These are phyloP conservation scores for Chlamydomonas sp. DNA, from an alignment of 139 green algal genomes.

Conservation along the genomic window DNA sequence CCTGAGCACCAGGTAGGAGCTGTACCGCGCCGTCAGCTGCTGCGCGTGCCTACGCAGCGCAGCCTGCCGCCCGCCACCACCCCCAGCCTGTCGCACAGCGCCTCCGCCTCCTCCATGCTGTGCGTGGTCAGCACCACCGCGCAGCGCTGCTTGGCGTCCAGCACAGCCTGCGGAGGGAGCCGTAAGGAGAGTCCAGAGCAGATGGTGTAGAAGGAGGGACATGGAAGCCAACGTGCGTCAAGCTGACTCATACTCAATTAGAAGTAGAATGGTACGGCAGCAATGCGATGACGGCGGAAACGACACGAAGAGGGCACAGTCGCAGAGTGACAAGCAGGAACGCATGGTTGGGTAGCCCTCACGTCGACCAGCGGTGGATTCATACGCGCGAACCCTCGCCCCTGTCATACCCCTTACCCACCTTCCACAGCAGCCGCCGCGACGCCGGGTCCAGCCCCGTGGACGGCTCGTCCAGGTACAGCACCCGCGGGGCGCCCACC, in stretches of 20 bases:
- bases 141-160: constrained; percentile 60
- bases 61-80: constrained; percentile 88
- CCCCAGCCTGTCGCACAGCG: constrained; percentile 84
- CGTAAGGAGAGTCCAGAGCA: too few relatives aligned
- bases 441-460: constrained; percentile 87
- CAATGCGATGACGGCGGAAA: too few relatives aligned
- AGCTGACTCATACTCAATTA: too few relatives aligned
- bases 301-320: too few relatives aligned
- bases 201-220: too few relatives aligned
- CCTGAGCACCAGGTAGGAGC: constrained; percentile 32
- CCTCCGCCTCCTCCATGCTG: too few relatives aligned
- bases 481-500: constrained; percentile 69
- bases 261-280: too few relatives aligned
- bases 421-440: constrained; percentile 61
- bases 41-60: constrained; percentile 81
- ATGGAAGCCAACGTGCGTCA: too few relatives aligned
- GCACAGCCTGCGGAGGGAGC: constrained; percentile 27
- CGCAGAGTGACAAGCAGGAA: too few relatives aligned
- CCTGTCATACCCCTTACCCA: neutral
- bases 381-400: too few relatives aligned
- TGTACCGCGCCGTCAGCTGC: constrained; percentile 76
- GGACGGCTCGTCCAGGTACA: constrained; percentile 97
- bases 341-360: too few relatives aligned
- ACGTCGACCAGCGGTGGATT: too few relatives aligned
- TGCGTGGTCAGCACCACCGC: constrained; percentile 85